phyloP scores from a whole-genome alignment of 768 basidiomycete genomes.

The Leccinum broughii region DNA sequence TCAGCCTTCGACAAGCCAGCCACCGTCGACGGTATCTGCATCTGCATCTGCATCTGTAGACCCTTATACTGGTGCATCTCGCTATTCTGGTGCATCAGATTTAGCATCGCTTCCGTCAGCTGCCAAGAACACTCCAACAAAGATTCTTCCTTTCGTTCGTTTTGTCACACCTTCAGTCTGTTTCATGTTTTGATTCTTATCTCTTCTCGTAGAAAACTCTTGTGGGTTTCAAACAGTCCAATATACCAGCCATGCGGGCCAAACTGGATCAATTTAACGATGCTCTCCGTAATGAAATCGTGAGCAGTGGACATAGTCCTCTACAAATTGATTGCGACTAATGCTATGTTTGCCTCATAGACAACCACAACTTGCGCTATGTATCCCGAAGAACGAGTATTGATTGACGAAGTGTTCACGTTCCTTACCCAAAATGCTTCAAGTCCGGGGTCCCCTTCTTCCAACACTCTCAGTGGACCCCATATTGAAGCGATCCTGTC shows the following conservation, averaged over 20 bases:
- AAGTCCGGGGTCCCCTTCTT: slow-evolving; percentile 27
- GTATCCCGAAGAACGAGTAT: slow-evolving; percentile 58
- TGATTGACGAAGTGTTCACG: slow-evolving; percentile 62
- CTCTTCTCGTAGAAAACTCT: slow-evolving; percentile 48
- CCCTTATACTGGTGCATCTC: slow-evolving; percentile 72
- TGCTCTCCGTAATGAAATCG: slow-evolving; percentile 64
- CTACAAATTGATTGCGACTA: not conserved
- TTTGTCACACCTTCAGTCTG: not conserved
- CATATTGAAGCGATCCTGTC: slow-evolving; percentile 65
- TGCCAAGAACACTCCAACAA: slow-evolving; percentile 35
- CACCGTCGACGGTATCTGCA: slow-evolving; percentile 27
- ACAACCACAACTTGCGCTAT: slow-evolving; percentile 71
- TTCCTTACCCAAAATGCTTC: slow-evolving; percentile 55
- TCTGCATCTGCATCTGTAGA: slow-evolving; percentile 50
- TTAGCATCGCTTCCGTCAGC: slow-evolving; percentile 32
- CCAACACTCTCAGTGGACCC: slow-evolving; percentile 38
- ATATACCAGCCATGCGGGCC: slow-evolving; percentile 73
- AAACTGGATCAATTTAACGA: slow-evolving; percentile 80
- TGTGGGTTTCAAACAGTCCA: slow-evolving; percentile 84
- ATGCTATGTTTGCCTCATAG: slow-evolving; percentile 35
- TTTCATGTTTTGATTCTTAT: not conserved
- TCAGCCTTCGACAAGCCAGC: slow-evolving; percentile 41
- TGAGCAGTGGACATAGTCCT: slow-evolving; percentile 36
- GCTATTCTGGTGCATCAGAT: slow-evolving; percentile 51
- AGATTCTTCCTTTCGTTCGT: slow-evolving; percentile 54